Evolutionary conservation across 345 rosid genomes (phyloP).

Genomic region (Durio zibethinus): DNA sequence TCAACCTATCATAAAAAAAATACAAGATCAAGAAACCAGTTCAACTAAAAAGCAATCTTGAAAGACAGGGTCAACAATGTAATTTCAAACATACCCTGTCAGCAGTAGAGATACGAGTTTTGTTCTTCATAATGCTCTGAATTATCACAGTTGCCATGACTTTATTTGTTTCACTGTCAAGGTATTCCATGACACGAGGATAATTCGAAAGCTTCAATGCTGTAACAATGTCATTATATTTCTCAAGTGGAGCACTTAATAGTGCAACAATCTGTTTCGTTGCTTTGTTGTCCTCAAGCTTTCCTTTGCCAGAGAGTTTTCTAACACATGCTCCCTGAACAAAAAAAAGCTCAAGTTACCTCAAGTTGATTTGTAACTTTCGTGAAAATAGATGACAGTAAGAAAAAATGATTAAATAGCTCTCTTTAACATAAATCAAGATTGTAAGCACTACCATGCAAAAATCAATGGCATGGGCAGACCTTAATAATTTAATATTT

Average conservation of each 20-base stretch:
- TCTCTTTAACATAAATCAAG: not conserved
- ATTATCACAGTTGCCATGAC: conserved; percentile 90
- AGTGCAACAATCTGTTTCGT: conserved; percentile 93
- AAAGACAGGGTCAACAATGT: conserved; percentile 16
- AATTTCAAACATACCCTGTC: conserved; percentile 54
- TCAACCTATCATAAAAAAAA: conserved; percentile 54
- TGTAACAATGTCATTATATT: conserved; percentile 87
- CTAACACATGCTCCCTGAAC: conserved; percentile 89
- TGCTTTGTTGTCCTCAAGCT: conserved; percentile 76
- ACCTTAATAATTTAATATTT: not conserved
- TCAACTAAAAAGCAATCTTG: conserved; percentile 7
- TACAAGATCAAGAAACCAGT: conserved; percentile 6
- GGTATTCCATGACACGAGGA: conserved; percentile 81
- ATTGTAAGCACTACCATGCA: not conserved
- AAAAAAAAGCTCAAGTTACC: conserved; percentile 11
- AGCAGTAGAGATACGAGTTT: conserved; percentile 64
- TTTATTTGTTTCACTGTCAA: conserved; percentile 85
- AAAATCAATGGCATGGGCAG: conserved; percentile 2
- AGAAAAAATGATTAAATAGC: not conserved
- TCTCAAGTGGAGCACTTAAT: conserved; percentile 95
- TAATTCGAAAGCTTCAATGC: conserved; percentile 89
- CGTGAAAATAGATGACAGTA: conserved; percentile 5
- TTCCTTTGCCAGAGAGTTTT: conserved; percentile 72
- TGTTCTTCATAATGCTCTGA: conserved; percentile 95
- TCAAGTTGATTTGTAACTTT: not conserved